Evolutionary conservation across 192 early-diverging fungal genomes (phyloP).

Genomic region (Coemansia sp.): DNA sequence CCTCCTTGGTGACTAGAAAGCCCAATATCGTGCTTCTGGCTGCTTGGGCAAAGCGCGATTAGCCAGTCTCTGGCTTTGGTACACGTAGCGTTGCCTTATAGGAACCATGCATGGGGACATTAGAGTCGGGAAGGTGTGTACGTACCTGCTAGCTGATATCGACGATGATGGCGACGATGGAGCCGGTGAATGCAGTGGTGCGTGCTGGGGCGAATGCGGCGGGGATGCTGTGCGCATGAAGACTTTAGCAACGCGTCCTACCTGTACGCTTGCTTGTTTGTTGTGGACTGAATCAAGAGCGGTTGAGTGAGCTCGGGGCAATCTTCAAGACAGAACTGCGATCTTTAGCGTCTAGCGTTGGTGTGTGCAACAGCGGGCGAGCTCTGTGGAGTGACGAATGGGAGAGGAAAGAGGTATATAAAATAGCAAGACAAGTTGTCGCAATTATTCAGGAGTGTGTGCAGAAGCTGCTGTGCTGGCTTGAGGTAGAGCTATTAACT

Average conservation of each 20-base stretch:
- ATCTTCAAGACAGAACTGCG: background rate
- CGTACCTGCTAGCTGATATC: slow-evolving; percentile 8
- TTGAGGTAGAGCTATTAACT: background rate
- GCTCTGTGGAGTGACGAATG: background rate
- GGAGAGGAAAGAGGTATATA: too few relatives aligned
- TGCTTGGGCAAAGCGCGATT: too few relatives aligned
- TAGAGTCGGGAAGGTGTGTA: background rate
- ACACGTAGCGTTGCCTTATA: too few relatives aligned
- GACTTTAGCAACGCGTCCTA: background rate
- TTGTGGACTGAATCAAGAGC: background rate
- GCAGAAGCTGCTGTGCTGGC: background rate
- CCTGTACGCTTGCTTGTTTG: background rate
- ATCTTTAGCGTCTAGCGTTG: background rate
- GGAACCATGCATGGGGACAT: background rate
- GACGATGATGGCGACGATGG: slow-evolving; percentile 11
- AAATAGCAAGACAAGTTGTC: background rate
- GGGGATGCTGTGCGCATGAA: slow-evolving; percentile 10
- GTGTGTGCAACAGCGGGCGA: background rate
- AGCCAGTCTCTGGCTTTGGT: too few relatives aligned
- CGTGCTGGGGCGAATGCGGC: slow-evolving; percentile 2
- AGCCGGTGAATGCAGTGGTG: background rate
- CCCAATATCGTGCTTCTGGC: background rate
- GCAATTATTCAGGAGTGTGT: background rate
- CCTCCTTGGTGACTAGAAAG: background rate
- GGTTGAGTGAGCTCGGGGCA: background rate